Base-by-base conservation (phyloP, 257 asterid species). In the Prunella vulgaris region DNA sequence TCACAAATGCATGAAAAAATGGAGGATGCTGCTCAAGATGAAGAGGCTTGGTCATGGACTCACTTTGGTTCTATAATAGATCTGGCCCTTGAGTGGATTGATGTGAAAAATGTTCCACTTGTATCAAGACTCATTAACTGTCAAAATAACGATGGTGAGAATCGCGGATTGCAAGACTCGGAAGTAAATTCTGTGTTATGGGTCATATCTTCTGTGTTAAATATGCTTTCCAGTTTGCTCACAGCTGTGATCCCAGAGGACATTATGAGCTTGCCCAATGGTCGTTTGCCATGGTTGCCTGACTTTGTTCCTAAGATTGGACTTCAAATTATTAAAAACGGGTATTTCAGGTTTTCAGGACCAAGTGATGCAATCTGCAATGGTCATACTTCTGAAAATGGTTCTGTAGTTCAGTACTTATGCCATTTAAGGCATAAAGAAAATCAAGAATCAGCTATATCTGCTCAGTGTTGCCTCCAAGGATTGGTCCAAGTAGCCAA, bases 251-350 rank as follows among this genome's bases (percentile, higher is more conserved):
- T 79, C 54, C 90, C 91, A 25, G 88, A 69, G 69, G 88, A 83
- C 54, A 74, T 63, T 68, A 56, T 18, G 57, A 76, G 77, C 61
- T 72, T 79, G 51, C 60, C 65, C 24, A 72, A 77, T 60, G 81
- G 77, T 20, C 53, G n/a, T 69, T 52, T 92, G 77, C 85, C 93
- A 37, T 90, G 96, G 93, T 82, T 93, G 75, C 97, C 99, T 0
- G 97, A 94, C 10, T 94, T 94, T 60, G 96, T 91, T 64, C 88
- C 96, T 15, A 86, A 71, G 84, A 79, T 87, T 60, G 97, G 96
- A 62, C 83, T 91, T 53, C 78, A 53, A 74, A 76, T 94, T 60
- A 72, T 88, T 24, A 85, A 77, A 75, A 82, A 81, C 60, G 84
- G 93, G 46, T 84, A 75, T 62, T 61, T 90, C 48, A 71, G 80